A percentile compares a stretch with the other conserved stretches of the same genome.
Conservation (phyloP, 2,329 filamentous ascomycete species). For the Rutstroemia sp. region DNA sequence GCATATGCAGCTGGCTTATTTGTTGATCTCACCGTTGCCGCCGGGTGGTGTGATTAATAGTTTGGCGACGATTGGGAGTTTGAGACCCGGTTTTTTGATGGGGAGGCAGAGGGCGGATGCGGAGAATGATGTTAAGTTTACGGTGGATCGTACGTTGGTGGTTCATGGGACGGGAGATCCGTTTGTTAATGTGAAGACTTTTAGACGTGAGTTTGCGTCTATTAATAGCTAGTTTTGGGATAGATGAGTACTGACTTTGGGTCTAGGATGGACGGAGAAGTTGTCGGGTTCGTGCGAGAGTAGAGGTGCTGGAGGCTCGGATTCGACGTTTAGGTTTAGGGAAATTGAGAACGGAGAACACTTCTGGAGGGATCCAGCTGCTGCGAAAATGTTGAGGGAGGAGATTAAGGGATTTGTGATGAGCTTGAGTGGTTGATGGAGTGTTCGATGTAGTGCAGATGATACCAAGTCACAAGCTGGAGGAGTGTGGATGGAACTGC, state of each 20-base stretch:
- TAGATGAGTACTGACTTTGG: neutral
- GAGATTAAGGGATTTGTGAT: neutral
- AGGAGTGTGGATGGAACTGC: too few relatives aligned
- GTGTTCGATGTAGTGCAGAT: too few relatives aligned
- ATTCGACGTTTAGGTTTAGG: neutral
- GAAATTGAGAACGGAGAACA: constrained; percentile 3
- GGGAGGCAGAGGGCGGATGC: constrained; percentile 25
- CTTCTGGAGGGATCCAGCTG: neutral
- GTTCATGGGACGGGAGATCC: constrained; percentile 70
- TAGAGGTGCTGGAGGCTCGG: neutral
- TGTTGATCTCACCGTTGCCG: constrained; percentile 62
- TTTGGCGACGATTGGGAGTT: constrained; percentile 47
- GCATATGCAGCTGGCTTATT: constrained; percentile 41
- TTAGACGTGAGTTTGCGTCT: constrained; percentile 34
- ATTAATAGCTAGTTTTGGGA: neutral
- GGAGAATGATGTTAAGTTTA: constrained; percentile 44
- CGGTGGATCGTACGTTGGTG: constrained; percentile 54
- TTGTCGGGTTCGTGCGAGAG: neutral
- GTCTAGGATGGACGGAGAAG: constrained; percentile 4
- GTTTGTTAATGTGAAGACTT: constrained; percentile 60
- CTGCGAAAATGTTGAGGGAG: neutral
- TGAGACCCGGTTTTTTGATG: constrained; percentile 11
- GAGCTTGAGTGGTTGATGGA: neutral
- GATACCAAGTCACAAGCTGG: too few relatives aligned
- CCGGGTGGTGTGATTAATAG: constrained; percentile 44